These are phyloP conservation scores for Fusarium penzigii DNA, from an alignment of 2,329 filamentous ascomycete species.

Conservation along the genomic window DNA sequence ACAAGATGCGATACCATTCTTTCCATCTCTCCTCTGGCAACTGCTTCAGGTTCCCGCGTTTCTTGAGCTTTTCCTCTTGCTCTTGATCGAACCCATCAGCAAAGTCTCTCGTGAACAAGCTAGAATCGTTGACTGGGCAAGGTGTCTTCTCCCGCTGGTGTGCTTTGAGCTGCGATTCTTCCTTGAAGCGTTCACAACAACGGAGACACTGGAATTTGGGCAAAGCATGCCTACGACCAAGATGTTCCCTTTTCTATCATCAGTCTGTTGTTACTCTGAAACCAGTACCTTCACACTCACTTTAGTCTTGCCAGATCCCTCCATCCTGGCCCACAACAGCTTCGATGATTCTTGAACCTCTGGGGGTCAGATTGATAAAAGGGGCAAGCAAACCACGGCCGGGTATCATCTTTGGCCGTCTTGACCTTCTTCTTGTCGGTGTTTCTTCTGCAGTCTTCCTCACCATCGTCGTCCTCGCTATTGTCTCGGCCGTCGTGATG, in stretches of 20 bases:
- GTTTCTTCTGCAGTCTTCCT: slow-evolving; percentile 25
- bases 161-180: slow-evolving; percentile 20
- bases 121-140: slow-evolving; percentile 20
- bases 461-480: not conserved
- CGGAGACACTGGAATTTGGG: slow-evolving; percentile 22
- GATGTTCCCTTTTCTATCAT: slow-evolving; percentile 22
- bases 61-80: slow-evolving; percentile 23
- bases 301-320: slow-evolving; percentile 23
- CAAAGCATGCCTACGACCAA: slow-evolving; percentile 22
- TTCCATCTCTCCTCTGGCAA: slow-evolving; percentile 17
- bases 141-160: slow-evolving; percentile 21
- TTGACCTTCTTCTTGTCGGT: slow-evolving; percentile 39
- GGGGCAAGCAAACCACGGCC: slow-evolving; percentile 37
- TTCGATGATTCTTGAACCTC: slow-evolving; percentile 21
- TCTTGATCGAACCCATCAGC: slow-evolving; percentile 25
- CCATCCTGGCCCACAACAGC: slow-evolving; percentile 29
- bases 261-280: not conserved
- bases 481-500: not conserved
- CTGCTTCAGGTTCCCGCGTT: slow-evolving; percentile 4
- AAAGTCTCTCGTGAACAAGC: slow-evolving; percentile 11
- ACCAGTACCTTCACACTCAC: slow-evolving; percentile 11
- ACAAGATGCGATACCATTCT: slow-evolving; percentile 21
- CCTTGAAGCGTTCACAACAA: slow-evolving; percentile 18
- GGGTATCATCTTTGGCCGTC: slow-evolving; percentile 32
- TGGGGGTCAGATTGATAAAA: slow-evolving; percentile 38